A percentile compares a stretch with the other conserved stretches of the same genome.
These are phyloP conservation scores for Trametes punicea DNA, from an alignment of 768 basidiomycete genomes.

Conservation along the genomic window DNA sequence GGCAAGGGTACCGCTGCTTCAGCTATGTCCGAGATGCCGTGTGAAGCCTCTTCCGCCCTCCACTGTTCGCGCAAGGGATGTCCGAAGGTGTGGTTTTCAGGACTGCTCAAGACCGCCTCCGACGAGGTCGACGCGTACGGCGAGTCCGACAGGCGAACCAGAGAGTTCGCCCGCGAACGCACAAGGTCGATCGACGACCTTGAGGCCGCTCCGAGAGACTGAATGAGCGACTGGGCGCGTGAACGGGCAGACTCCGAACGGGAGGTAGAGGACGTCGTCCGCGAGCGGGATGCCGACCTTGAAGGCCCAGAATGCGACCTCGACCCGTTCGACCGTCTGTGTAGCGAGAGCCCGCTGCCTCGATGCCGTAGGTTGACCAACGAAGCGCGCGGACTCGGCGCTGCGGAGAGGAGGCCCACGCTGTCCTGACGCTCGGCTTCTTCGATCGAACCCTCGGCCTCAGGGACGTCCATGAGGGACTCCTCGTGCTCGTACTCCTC, in stretches of 20 bases:
- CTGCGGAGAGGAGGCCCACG: slow-evolving; percentile 50
- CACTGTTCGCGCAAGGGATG: slow-evolving; percentile 45
- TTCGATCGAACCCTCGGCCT: slow-evolving; percentile 52
- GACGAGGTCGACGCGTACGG: slow-evolving; percentile 34
- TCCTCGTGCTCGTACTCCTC: slow-evolving; percentile 29
- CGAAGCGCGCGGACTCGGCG: slow-evolving; percentile 50
- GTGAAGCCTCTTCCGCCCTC: slow-evolving; percentile 27
- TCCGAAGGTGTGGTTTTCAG: slow-evolving; percentile 77
- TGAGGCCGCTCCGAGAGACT: slow-evolving; percentile 58
- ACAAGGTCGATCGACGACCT: slow-evolving; percentile 59
- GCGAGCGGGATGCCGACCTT: slow-evolving; percentile 47
- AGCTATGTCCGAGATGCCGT: slow-evolving; percentile 19
- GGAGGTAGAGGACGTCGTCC: slow-evolving; percentile 28
- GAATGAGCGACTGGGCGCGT: slow-evolving; percentile 64
- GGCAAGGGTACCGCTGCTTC: slow-evolving; percentile 22
- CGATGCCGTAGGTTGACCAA: slow-evolving; percentile 40
- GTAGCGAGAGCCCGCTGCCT: slow-evolving; percentile 34
- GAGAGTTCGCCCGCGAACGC: slow-evolving; percentile 59
- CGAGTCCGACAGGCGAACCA: slow-evolving; percentile 49
- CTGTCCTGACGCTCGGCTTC: slow-evolving; percentile 62
- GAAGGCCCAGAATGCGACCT: slow-evolving; percentile 40
- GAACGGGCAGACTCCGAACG: slow-evolving; percentile 47
- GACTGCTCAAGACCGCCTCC: slow-evolving; percentile 45
- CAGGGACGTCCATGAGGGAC: slow-evolving; percentile 36
- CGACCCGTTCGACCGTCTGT: slow-evolving; percentile 35